Evolutionary conservation across 352 stramenopile genomes (phyloP), one percentile per base, ranked within the genome.

Genomic region (Phytophthora ohioensis): DNA sequence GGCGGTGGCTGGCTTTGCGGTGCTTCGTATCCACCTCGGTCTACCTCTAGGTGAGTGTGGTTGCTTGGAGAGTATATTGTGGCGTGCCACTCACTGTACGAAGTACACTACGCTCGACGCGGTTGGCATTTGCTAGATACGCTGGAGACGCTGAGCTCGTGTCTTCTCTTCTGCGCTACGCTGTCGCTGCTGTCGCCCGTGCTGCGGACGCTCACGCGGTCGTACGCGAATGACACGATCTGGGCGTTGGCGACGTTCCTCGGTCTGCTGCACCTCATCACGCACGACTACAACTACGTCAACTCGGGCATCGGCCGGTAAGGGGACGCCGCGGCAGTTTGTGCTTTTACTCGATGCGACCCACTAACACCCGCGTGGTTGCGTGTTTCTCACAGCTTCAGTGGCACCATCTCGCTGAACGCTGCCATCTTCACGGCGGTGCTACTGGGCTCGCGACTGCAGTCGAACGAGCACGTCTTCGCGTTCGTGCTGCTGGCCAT

Each of bases 211-310:
- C 85, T 98, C 21, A 98, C 93, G 21, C 81, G 84, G 32, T 97
- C 92, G 32, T 97, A 92, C 59, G 89, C 93, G 5, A 87, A 97
- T 51, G 93, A 98, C 76, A 97, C 91, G n/a, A 97, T 98, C 60
- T 96, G 90, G 67, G 91, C 85, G 31, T 76, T 98, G 34, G 87
- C 87, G 47, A 85, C 88, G 21, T 76, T 83, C 10, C 76, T 98
- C 9, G 80, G 84, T 30, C 67, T 91, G 47, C 63, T 98, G 43
- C 93, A 98, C 64, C 75, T 98, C 58, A 84, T 97, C 45, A 92
- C 90, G 48, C 88, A 98, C 74, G 92, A 98, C 80, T 98, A 98
- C 79, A 84, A 75, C 56, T 94, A 96, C 64, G 80, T 96, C 54
- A 94, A 95, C 59, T 89, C 85, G 41, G 88, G 89, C 57, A 91